Conservation (phyloP, 768 basidiomycete genomes). For the Strobilomyces confusus region DNA sequence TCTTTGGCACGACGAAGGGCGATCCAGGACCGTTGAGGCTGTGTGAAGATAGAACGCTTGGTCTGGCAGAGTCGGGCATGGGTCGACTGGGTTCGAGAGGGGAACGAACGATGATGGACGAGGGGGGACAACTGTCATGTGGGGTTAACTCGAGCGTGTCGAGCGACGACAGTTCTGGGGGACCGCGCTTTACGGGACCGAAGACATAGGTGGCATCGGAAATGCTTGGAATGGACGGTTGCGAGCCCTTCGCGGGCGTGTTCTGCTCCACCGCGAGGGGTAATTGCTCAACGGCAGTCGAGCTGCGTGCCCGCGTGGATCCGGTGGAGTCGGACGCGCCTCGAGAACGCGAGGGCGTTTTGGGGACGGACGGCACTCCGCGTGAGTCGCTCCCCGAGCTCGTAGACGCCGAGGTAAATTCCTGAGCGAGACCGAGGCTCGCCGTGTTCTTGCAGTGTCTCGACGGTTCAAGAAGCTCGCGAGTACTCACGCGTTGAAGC, state of each 20-base stretch:
- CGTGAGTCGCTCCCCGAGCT: constrained; percentile 4
- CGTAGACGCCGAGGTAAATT: background rate
- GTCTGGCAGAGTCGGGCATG: background rate
- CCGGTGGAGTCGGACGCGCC: constrained; percentile 15
- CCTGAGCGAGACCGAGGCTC: constrained; percentile 6
- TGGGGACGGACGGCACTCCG: constrained; percentile 11
- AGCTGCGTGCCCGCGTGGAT: constrained; percentile 16
- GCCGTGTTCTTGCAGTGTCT: constrained; percentile 5
- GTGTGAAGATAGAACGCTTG: background rate
- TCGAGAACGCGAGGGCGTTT: constrained; percentile 19
- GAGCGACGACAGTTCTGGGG: constrained; percentile 5
- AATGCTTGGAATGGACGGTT: background rate
- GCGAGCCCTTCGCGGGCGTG: constrained; percentile 1
- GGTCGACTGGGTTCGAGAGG: constrained; percentile 8
- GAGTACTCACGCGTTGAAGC: constrained; percentile 17
- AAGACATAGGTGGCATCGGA: constrained; percentile 1
- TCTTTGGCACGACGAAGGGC: constrained; percentile 9
- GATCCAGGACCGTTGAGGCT: constrained; percentile 13
- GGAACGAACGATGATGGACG: constrained; percentile 22
- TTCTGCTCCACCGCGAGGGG: constrained; percentile 4
- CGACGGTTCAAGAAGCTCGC: constrained; percentile 24
- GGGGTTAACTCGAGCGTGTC: constrained; percentile 14
- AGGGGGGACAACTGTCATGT: constrained; percentile 13
- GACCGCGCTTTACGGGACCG: background rate
- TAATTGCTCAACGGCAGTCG: constrained; percentile 8